These are phyloP conservation scores for Salisapilia sapeloensis DNA, from an alignment of 352 stramenopile genomes.

Conservation along the genomic window DNA sequence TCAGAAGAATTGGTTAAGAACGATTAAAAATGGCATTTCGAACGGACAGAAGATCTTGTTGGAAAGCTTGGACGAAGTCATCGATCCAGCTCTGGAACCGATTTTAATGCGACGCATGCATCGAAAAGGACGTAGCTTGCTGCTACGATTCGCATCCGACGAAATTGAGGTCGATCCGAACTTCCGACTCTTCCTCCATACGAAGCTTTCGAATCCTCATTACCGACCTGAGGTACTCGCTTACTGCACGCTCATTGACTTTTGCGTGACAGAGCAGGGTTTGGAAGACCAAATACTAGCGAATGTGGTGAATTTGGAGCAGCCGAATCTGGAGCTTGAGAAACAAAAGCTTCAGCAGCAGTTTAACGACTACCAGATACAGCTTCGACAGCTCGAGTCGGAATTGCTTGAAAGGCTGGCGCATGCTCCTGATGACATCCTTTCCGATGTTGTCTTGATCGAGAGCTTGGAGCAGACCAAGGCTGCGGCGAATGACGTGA, in stretches of 20 bases:
- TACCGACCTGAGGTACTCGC: constrained; percentile 85
- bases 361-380: constrained; percentile 88
- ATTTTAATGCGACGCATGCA: constrained; percentile 81
- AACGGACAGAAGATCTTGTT: constrained; percentile 75
- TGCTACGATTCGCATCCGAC: constrained; percentile 75
- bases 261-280: constrained; percentile 84
- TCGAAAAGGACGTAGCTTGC: constrained; percentile 78
- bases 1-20: constrained; percentile 64
- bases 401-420: constrained; percentile 78
- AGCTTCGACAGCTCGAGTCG: constrained; percentile 81
- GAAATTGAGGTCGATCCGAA: constrained; percentile 80
- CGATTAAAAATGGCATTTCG: constrained; percentile 54
- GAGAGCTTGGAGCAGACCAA: constrained; percentile 87
- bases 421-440: constrained; percentile 86
- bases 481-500: constrained; percentile 76
- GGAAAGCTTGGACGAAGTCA: constrained; percentile 75
- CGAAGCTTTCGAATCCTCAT: constrained; percentile 85
- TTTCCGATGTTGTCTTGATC: constrained; percentile 84
- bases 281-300: constrained; percentile 83
- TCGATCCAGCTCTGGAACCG: constrained; percentile 80
- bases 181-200: constrained; percentile 84
- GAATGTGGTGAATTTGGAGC: constrained; percentile 81
- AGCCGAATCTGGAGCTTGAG: constrained; percentile 76
- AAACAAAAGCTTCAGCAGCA: constrained; percentile 78
- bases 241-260: constrained; percentile 89